Evolutionary conservation across 1,284 basidiomycete genomes (phyloP).

Genomic region (Boletus sp.): DNA sequence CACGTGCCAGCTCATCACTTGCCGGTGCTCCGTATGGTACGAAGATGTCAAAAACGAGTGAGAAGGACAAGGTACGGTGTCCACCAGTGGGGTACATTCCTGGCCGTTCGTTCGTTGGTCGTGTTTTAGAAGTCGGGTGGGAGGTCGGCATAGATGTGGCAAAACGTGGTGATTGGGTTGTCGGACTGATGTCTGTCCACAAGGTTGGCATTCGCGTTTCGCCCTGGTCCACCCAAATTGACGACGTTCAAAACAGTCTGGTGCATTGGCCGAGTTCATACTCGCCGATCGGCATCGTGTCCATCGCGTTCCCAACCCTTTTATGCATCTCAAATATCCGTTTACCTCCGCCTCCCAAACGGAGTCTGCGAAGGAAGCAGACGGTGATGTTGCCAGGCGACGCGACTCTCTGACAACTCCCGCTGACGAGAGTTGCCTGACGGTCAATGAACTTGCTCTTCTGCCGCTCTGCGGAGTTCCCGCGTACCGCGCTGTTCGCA

Average conservation of each 20-base stretch:
- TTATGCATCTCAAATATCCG: slow-evolving; percentile 22
- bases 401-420: slow-evolving; percentile 10
- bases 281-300: slow-evolving; percentile 75
- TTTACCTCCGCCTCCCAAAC: slow-evolving; percentile 7
- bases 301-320: slow-evolving; percentile 63
- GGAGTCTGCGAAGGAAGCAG: slow-evolving; percentile 9
- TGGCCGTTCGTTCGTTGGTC: slow-evolving; percentile 78
- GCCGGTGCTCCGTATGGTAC: slow-evolving; percentile 25
- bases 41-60: slow-evolving; percentile 29
- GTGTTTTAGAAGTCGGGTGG: slow-evolving; percentile 75
- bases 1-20: slow-evolving; percentile 11
- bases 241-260: slow-evolving; percentile 48
- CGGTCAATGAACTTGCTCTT: slow-evolving; percentile 75
- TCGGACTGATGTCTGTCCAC: slow-evolving; percentile 70
- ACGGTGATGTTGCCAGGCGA: slow-evolving; percentile 12
- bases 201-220: slow-evolving; percentile 53
- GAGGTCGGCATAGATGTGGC: slow-evolving; percentile 66
- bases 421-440: slow-evolving; percentile 31
- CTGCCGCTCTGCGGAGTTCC: slow-evolving; percentile 73
- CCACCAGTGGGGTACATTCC: slow-evolving; percentile 68
- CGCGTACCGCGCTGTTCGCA: slow-evolving; percentile 73
- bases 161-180: slow-evolving; percentile 77
- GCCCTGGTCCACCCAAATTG: slow-evolving; percentile 8
- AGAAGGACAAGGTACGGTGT: slow-evolving; percentile 28
- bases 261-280: slow-evolving; percentile 80